Base-by-base conservation (phyloP, 2,329 filamentous ascomycete genomes). In the Paraconiothyrium sp. region DNA sequence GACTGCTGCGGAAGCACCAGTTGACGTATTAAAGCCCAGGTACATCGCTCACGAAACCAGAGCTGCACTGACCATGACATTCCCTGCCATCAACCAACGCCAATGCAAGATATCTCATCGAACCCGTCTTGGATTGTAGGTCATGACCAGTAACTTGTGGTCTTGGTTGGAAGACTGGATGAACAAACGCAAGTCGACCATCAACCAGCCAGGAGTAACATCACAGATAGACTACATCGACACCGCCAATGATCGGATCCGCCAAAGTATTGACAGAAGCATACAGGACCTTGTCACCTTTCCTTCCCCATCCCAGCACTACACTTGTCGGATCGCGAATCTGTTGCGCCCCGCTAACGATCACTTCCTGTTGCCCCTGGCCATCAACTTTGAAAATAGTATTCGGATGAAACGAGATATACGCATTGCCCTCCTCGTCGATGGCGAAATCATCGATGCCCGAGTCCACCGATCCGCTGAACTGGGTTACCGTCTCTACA, bases 391-490 rank as follows among this genome's bases (percentile, higher is more conserved):
- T 58, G n/a, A 43, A 30, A 6, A 58, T 34, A 27, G 32, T 27
- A 27, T 54, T 39, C 11, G 59, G 49, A 47, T 62, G 59, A 9
- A 35, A 27, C 1, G 55, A 32, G 20, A 62, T 50, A 4, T 32
- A 62, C 10, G 43, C 59, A 55, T 54, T 50, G 16, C 59, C 59
- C 1, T 54, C 9, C 27, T 32, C 47, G 30, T 61, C 54, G 32
- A 62, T 22, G 2, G 41, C 48, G 49, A 62, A 62, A 47, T 62
- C 59, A 58, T 62, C 55, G n/a, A 55, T 48, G 5, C 5, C 46
- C 20, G 46, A 37, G 16, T 14, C 16, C 14, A 30, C 34, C 6
- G 20, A 16, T 16, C 22, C 41, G 34, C 44, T 37, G 27, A 62
- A 47, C 22, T 24, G 54, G 7, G 55, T 2, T 9, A 62, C 37